Conservation (phyloP, 306 rosid genomes). For the Parietaria judaica region DNA sequence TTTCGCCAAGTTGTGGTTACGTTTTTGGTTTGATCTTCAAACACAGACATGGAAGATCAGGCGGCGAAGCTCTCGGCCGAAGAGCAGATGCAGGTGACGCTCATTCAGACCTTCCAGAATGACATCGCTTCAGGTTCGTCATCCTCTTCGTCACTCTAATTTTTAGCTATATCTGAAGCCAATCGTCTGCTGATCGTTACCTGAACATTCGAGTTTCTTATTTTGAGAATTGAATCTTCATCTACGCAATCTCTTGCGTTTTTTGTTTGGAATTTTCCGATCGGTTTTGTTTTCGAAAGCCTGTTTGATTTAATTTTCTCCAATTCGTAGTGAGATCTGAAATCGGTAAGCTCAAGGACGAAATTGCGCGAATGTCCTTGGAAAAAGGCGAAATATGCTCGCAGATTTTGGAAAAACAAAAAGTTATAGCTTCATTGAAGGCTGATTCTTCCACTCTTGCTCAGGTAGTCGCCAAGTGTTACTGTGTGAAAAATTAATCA, state of each 20-base stretch:
- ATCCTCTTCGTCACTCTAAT: neutral
- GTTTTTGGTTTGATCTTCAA: neutral
- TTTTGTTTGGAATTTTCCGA: neutral
- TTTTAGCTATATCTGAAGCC: no score
- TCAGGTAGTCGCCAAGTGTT: conserved; percentile 38
- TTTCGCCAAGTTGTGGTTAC: neutral
- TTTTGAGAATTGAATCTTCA: no score
- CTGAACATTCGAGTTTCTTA: no score
- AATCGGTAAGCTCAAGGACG: conserved; percentile 35
- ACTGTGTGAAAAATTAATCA: no score
- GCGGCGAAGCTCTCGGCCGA: conserved; percentile 70
- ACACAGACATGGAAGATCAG: conserved; percentile 73
- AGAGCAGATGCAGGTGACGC: conserved; percentile 62
- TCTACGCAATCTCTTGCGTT: neutral
- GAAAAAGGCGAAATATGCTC: conserved; percentile 67
- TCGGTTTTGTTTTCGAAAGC: neutral
- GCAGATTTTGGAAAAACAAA: conserved; percentile 58
- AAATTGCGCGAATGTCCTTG: conserved; percentile 39
- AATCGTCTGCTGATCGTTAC: no score
- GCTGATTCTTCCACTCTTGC: conserved; percentile 50
- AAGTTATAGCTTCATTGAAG: conserved; percentile 45
- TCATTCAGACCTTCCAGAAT: conserved; percentile 46
- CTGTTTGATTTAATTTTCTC: neutral
- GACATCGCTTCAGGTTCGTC: conserved; percentile 52
- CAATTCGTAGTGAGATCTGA: conserved; percentile 42